These are phyloP conservation scores for Solanum chaucha DNA, from an alignment of 257 asterid genomes.

Conservation along the genomic window DNA sequence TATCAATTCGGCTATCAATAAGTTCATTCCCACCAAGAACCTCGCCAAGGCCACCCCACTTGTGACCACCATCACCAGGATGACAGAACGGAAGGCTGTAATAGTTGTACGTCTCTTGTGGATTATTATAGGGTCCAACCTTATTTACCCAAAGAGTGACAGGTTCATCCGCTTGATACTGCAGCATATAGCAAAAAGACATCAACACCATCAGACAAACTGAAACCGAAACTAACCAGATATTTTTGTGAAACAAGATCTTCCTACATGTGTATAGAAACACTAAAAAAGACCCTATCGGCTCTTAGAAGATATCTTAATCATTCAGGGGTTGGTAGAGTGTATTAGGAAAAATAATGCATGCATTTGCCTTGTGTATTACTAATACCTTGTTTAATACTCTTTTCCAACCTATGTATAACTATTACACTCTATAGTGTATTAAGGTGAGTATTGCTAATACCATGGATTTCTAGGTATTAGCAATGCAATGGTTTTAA, in stretches of 20 bases:
- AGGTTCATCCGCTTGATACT: slow-evolving; percentile 48
- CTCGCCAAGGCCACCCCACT: slow-evolving; percentile 71
- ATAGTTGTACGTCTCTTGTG: slow-evolving; percentile 74
- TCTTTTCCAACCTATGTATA: too few relatives aligned
- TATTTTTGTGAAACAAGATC: not conserved
- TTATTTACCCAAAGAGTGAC: slow-evolving; percentile 66
- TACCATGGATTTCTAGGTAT: too few relatives aligned
- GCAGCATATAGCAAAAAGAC: slow-evolving; percentile 10
- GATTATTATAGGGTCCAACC: slow-evolving; percentile 78
- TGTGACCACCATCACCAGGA: slow-evolving; percentile 40
- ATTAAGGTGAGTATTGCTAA: too few relatives aligned
- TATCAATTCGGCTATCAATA: slow-evolving; percentile 63
- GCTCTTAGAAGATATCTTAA: not conserved
- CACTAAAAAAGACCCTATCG: not conserved
- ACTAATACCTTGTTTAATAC: too few relatives aligned
- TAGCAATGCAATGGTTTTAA: too few relatives aligned
- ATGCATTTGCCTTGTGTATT: too few relatives aligned
- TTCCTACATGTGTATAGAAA: not conserved
- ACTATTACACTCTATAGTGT: too few relatives aligned
- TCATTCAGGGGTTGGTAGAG: too few relatives aligned
- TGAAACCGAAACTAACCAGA: not conserved
- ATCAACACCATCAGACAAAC: not conserved
- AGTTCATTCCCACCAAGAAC: slow-evolving; percentile 68
- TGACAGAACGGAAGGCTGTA: slow-evolving; percentile 69
- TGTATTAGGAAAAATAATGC: too few relatives aligned